Conservation (phyloP, 140 eudicot genomes). For the Ambrosia hybrid region DNA sequence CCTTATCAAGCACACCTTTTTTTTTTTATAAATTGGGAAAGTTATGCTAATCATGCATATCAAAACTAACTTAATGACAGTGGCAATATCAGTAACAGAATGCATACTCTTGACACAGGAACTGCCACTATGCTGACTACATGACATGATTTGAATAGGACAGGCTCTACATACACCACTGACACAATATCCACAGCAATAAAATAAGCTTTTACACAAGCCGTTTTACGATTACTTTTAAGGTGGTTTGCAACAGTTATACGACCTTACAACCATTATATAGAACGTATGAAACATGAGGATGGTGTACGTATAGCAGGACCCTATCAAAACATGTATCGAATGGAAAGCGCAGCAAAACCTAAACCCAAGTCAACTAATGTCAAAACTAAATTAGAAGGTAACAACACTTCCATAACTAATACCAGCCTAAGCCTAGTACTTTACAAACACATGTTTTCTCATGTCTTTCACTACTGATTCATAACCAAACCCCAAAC, state of each 20-base stretch:
- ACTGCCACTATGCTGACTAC: background rate
- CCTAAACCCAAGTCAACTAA: conserved; percentile 14
- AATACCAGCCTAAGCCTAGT: background rate
- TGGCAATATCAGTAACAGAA: background rate
- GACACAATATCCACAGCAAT: too few relatives aligned
- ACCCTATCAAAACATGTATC: background rate
- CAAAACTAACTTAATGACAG: background rate
- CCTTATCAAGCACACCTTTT: background rate
- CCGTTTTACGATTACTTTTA: too few relatives aligned
- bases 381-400: too few relatives aligned
- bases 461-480: background rate
- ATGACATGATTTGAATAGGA: background rate
- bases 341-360: background rate
- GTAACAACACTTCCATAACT: background rate
- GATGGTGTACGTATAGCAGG: too few relatives aligned
- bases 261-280: too few relatives aligned
- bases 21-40: background rate
- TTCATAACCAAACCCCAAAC: conserved; percentile 4
- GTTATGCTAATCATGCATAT: background rate
- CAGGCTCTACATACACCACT: too few relatives aligned
- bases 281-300: too few relatives aligned
- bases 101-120: too few relatives aligned
- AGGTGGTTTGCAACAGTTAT: too few relatives aligned
- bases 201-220: too few relatives aligned
- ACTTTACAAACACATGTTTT: background rate